phyloP scores from a whole-genome alignment of 2,329 filamentous ascomycete species.

The Pestalotiopsis sp. region DNA sequence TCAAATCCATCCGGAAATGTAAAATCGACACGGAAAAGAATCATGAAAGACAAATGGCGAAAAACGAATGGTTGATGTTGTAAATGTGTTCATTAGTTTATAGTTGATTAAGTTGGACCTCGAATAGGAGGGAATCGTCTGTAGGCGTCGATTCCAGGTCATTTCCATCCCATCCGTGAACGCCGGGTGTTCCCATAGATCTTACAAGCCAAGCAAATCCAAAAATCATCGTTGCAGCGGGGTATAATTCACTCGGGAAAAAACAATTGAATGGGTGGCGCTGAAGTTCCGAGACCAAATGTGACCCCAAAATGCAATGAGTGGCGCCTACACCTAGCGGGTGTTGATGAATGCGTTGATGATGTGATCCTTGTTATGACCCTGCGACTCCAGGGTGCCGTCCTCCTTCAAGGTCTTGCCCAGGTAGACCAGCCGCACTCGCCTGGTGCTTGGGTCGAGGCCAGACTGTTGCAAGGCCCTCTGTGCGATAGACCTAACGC shows the following conservation, averaged over 20 bases:
- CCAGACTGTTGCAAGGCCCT: conserved; percentile 65
- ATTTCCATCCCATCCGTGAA: background rate
- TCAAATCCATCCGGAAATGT: too few relatives aligned
- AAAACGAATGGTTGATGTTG: background rate
- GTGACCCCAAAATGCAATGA: background rate
- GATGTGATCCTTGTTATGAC: conserved; percentile 75
- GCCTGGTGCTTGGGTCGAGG: conserved; percentile 53
- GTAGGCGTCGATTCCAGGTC: background rate
- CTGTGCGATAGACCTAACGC: conserved; percentile 63
- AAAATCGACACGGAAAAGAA: background rate
- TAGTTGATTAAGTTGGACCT: background rate
- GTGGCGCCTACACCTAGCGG: conserved; percentile 28
- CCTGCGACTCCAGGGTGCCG: conserved; percentile 65
- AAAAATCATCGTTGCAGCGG: background rate
- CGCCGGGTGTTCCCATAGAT: background rate
- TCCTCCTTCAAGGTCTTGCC: conserved; percentile 77
- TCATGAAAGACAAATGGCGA: background rate
- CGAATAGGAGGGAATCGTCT: background rate
- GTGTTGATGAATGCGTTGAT: conserved; percentile 75
- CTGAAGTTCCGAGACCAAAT: background rate
- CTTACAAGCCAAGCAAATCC: background rate
- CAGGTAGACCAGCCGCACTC: conserved; percentile 75
- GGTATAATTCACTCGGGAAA: background rate
- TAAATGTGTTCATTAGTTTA: background rate
- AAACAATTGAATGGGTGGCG: background rate